A percentile compares a stretch with the other conserved stretches of the same genome.
Conservation (phyloP, 345 rosid species). For the Isatis tinctoria region DNA sequence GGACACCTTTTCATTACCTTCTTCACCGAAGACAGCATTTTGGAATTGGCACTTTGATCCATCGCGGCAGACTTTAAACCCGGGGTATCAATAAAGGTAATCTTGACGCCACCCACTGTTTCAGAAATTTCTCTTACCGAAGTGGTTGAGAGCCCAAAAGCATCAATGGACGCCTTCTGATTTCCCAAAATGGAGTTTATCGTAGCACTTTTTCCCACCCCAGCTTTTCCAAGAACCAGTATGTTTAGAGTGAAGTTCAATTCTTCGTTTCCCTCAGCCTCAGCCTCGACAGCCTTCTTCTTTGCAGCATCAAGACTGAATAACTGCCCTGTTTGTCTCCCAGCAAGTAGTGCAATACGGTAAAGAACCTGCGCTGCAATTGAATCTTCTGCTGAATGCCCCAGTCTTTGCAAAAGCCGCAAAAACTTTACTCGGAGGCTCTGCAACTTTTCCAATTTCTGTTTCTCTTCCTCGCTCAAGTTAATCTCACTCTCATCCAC, state of each 20-base stretch:
- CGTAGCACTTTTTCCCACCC: constrained; percentile 96
- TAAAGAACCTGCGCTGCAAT: constrained; percentile 78
- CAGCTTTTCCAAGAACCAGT: constrained; percentile 85
- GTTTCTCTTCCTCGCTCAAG: constrained; percentile 83
- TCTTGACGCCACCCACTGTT: constrained; percentile 60
- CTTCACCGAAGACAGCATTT: constrained; percentile 59
- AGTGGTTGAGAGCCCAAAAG: constrained; percentile 74
- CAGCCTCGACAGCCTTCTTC: constrained; percentile 65
- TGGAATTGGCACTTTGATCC: constrained; percentile 69
- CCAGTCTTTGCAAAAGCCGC: constrained; percentile 79
- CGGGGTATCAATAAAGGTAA: constrained; percentile 72
- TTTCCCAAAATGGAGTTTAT: constrained; percentile 85
- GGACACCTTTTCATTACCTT: constrained; percentile 59
- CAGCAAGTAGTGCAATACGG: constrained; percentile 70
- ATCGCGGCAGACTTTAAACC: constrained; percentile 77
- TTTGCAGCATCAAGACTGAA: constrained; percentile 84
- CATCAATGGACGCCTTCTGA: constrained; percentile 57
- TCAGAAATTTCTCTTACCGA: constrained; percentile 68
- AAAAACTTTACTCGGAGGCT: constrained; percentile 68
- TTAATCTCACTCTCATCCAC: constrained; percentile 47
- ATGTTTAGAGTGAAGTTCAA: constrained; percentile 66
- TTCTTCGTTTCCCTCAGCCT: constrained; percentile 58
- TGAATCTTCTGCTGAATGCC: constrained; percentile 77
- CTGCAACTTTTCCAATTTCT: constrained; percentile 76
- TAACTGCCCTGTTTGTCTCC: constrained; percentile 60